A percentile compares a stretch with the other conserved stretches of the same genome.
Evolutionary conservation across 2,329 filamentous ascomycete species (phyloP).

Genomic region (Xylariomycetidae sp.): DNA sequence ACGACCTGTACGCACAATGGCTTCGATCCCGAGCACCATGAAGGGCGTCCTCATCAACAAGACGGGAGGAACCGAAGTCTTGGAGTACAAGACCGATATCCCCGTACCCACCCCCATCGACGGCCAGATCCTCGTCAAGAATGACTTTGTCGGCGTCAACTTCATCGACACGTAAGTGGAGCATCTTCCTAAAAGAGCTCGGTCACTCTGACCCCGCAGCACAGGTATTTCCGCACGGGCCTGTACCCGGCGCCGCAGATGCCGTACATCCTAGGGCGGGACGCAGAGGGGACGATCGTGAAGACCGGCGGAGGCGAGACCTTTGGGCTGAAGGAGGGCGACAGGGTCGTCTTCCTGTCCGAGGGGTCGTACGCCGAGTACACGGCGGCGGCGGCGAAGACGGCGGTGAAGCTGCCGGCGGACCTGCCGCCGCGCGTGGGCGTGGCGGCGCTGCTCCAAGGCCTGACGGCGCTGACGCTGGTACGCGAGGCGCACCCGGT

Average conservation of each 20-base stretch:
- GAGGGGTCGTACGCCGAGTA: conserved; percentile 50
- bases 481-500: conserved; percentile 72
- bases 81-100: conserved; percentile 64
- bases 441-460: conserved; percentile 69
- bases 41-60: conserved; percentile 67
- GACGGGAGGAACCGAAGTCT: conserved; percentile 65
- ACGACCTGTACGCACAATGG: too few relatives aligned
- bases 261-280: conserved; percentile 73
- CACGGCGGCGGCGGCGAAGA: conserved; percentile 44
- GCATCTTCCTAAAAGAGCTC: background rate
- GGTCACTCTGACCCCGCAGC: background rate
- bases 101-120: conserved; percentile 62
- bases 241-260: conserved; percentile 65
- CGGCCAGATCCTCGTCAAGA: conserved; percentile 74
- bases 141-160: conserved; percentile 75
- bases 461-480: conserved; percentile 74
- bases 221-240: conserved; percentile 75
- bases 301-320: conserved; percentile 48
- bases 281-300: conserved; percentile 68
- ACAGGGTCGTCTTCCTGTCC: conserved; percentile 66
- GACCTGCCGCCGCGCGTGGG: conserved; percentile 55
- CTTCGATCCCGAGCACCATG: conserved; percentile 58
- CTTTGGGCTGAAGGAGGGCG: conserved; percentile 55
- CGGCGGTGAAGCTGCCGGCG: conserved; percentile 58
- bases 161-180: conserved; percentile 69